These are phyloP conservation scores for Hericium rajendrae DNA, from an alignment of 768 basidiomycete genomes.

Conservation along the genomic window DNA sequence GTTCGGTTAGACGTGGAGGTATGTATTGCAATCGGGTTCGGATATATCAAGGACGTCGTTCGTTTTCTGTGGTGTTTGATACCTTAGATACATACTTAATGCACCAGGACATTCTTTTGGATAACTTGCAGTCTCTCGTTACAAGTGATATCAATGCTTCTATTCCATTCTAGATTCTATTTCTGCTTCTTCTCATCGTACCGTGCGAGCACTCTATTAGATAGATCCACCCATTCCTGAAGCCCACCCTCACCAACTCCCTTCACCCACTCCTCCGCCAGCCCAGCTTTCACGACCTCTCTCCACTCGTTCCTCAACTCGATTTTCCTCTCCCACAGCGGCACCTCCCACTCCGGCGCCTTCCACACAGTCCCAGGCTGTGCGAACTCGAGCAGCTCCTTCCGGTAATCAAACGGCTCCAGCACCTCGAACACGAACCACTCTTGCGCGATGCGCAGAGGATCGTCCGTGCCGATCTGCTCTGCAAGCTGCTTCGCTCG, in stretches of 20 bases:
- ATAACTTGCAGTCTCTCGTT: not conserved
- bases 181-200: conserved; percentile 14
- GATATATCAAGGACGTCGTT: not conserved
- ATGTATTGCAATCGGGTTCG: not conserved
- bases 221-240: conserved; percentile 53
- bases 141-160: not conserved
- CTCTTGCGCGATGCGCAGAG: conserved; percentile 34
- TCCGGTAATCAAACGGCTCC: conserved; percentile 64
- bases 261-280: conserved; percentile 49
- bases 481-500: conserved; percentile 18
- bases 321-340: conserved; percentile 39
- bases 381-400: conserved; percentile 43
- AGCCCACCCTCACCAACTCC: conserved; percentile 48
- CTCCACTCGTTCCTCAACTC: conserved; percentile 49
- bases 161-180: not conserved
- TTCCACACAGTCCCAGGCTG: conserved; percentile 22
- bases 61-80: not conserved
- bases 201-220: conserved; percentile 25
- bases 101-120: not conserved
- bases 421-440: conserved; percentile 45
- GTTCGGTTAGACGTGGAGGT: not conserved
- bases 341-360: conserved; percentile 48
- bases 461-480: conserved; percentile 20
- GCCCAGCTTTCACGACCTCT: conserved; percentile 41
- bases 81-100: not conserved